Base-by-base conservation (phyloP, 352 stramenopile genomes). In the Phytophthora cryptogea region DNA sequence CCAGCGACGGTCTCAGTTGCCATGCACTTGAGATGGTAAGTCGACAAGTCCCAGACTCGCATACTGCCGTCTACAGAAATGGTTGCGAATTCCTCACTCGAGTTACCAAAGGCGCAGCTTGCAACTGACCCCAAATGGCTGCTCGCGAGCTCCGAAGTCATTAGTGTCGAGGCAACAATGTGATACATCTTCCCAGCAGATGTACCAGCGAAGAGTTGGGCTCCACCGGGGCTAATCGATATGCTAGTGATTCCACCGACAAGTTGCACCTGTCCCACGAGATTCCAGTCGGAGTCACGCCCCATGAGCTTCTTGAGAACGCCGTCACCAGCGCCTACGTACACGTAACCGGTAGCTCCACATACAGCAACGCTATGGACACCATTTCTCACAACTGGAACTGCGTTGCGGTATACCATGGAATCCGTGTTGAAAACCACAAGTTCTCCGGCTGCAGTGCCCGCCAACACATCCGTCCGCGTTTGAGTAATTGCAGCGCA, bases 261-360 rank as follows among this genome's bases (percentile, higher is more conserved):
- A 40, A 92, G 79, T 50, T 91, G 84, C 47, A 96, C 85, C 49
- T 96, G 85, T 13, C 73, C 71, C 17, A 93, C 74, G 26, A 96
- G 62, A 35, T 85, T 92, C 87, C 87, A 97, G 36, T 94, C 85
- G 2, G 81, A 77, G 41, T 92, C 79, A 6, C 77, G 70, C 0
- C 87, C 89, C 3, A 88, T 64, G 0, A 96, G 70, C 41, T 94
- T 93, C 68, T 93, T 94, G 28, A 97, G 62, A 33, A 92, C 77
- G 36, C 89, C 89, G 52, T 97, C 87, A 1, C 89, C 89, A 30
- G 85, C 88, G 9, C 89, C 89, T 8, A 93, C 83, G 56, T 91
- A 96, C 30, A 96, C 65, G 31, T 76, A 83, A 1, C 76, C 74
- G 0, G 78, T 86, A 8, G 72, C 71, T 44, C 72, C 70, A 36